Conservation (phyloP, 2,329 filamentous ascomycete species). For the Alternaria brassicae region DNA sequence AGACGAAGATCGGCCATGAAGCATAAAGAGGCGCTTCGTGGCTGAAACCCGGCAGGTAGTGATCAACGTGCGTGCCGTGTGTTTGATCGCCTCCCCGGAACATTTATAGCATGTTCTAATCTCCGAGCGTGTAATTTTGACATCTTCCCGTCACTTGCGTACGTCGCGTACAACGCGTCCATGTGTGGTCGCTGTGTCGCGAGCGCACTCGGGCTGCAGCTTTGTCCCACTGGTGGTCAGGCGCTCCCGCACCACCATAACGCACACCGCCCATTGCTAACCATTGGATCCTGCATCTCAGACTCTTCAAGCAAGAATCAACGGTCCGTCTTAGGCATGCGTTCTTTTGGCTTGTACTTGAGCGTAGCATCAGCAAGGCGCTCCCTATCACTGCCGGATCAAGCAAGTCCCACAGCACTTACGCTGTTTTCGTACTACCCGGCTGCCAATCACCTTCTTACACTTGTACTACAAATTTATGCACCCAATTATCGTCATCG, state of each 20-base stretch:
- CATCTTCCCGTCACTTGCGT: background rate
- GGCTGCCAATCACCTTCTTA: slow-evolving; percentile 10
- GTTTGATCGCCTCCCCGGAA: slow-evolving; percentile 3
- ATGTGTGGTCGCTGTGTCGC: slow-evolving; percentile 6
- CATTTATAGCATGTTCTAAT: background rate
- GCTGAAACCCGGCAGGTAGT: slow-evolving; percentile 23
- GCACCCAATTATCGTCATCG: slow-evolving; percentile 14
- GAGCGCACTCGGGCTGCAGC: slow-evolving; percentile 6
- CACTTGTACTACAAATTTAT: slow-evolving; percentile 12
- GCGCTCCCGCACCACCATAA: background rate
- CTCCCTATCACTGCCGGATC: slow-evolving; percentile 10
- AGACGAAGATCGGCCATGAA: slow-evolving; percentile 17
- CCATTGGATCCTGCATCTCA: slow-evolving; percentile 1
- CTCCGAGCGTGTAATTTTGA: background rate
- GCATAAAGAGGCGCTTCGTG: slow-evolving; percentile 18
- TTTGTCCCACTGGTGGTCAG: slow-evolving; percentile 2
- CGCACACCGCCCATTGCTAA: slow-evolving; percentile 5
- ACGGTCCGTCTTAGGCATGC: slow-evolving; percentile 3
- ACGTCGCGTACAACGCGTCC: slow-evolving; percentile 3
- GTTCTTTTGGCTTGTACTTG: background rate
- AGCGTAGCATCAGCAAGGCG: slow-evolving; percentile 10
- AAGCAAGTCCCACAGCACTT: slow-evolving; percentile 14
- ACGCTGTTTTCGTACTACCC: slow-evolving; percentile 16
- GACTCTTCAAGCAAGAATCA: slow-evolving; percentile 3
- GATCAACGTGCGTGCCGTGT: slow-evolving; percentile 22